Evolutionary conservation across 73 alveolate genomes (phyloP), one percentile per base, ranked within the genome.

Genomic region (Paramecium pentaurelia): DNA sequence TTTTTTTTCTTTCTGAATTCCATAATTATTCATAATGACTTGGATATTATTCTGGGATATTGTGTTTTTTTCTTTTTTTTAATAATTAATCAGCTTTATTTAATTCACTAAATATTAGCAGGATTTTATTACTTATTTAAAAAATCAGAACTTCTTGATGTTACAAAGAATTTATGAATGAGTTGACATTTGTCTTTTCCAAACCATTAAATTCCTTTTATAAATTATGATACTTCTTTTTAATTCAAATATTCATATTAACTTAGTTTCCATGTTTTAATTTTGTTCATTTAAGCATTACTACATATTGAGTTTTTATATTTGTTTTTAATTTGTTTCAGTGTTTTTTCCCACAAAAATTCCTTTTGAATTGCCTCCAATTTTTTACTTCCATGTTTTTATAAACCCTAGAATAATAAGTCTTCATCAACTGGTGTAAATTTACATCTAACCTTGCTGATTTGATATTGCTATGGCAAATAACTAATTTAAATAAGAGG

Each of bases 1-100:
- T 20, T 75, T 75, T 75, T 37, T 75, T 75, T 75, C 88, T 75
- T 32, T 75, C 88, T 37, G 58, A 8, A 75, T 75, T 40, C 88
- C 88, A 75, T 37, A 75, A 34, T 34, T 16, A 34, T 75, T 75
- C 88, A 75, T 75, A 75, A 75, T 75, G 49, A n/a, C 40, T 45
- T 37, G 88, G 88, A 75, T 75, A 37, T 22, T 8, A 14, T 75
- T 75, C 88, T 14, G 58, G 34, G 4, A 75, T 37, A 16, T 37
- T 75, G 27, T 75, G 88, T 10, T 75, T 75, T 37, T 75, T 75
- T 37, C 88, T 75, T 40, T 75, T 75, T 37, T 37, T 75, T 28
- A 16, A 32, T 45, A 75, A 75, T 40, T 30, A 75, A 34, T 75
- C 88, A 36, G 64, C 36, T 36, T 75, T 75, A 37, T 20, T 75